Conservation (phyloP, 2,329 filamentous ascomycete genomes). For the Clonostachys rhizophaga region DNA sequence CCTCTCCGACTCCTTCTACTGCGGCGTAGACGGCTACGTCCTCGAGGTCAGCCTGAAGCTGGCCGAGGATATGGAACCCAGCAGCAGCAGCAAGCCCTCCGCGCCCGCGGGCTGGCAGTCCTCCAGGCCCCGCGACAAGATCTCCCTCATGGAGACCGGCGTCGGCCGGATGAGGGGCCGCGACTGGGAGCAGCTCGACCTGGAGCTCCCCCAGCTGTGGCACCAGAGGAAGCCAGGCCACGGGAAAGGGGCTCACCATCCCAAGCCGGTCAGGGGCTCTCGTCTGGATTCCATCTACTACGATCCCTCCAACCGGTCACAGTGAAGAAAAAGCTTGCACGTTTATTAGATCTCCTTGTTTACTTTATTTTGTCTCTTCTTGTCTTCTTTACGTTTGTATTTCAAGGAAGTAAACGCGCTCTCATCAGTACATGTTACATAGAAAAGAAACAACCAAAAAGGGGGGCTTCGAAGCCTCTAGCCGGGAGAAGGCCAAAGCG, state of each 20-base stretch:
- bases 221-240: not conserved
- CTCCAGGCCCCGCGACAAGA: conserved; percentile 7
- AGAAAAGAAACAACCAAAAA: not conserved
- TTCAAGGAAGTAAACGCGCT: not conserved
- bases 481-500: too few relatives aligned
- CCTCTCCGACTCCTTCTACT: conserved; percentile 40
- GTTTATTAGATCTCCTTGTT: too few relatives aligned
- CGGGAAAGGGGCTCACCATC: too few relatives aligned
- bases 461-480: not conserved
- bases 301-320: not conserved
- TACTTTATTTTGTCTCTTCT: too few relatives aligned
- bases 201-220: not conserved
- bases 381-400: not conserved
- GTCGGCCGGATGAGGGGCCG: conserved; percentile 7
- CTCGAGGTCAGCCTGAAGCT: conserved; percentile 32
- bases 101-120: conserved; percentile 16
- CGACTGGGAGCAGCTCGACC: conserved; percentile 1
- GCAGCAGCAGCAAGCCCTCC: conserved; percentile 3
- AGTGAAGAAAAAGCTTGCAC: too few relatives aligned
- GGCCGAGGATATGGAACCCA: conserved; percentile 9
- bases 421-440: not conserved
- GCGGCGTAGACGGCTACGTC: conserved; percentile 41
- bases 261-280: too few relatives aligned
- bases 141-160: conserved; percentile 22
- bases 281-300: not conserved